A percentile compares a stretch with the other conserved stretches of the same genome.
These are phyloP conservation scores for Scleroderma bovista DNA, from an alignment of 768 basidiomycete genomes.

Conservation along the genomic window DNA sequence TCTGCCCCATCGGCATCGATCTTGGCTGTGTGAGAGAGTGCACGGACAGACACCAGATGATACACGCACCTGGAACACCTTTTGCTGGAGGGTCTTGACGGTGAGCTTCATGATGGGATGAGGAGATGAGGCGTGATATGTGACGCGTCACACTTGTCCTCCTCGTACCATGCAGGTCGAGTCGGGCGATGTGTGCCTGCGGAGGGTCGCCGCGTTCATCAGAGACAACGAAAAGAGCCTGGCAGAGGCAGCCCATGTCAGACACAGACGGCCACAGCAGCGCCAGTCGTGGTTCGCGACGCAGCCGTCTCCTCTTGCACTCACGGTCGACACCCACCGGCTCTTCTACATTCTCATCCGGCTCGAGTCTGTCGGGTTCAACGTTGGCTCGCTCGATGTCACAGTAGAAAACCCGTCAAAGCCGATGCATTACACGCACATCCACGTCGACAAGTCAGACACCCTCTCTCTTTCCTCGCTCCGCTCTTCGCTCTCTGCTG, in stretches of 20 bases:
- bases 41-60: background rate
- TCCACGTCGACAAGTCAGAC: constrained; percentile 60
- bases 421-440: constrained; percentile 69
- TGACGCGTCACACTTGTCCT: constrained; percentile 6
- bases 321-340: constrained; percentile 72
- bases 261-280: constrained; percentile 41
- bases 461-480: constrained; percentile 69
- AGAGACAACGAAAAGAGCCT: constrained; percentile 66
- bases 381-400: constrained; percentile 77
- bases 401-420: constrained; percentile 66
- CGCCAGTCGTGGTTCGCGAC: constrained; percentile 23
- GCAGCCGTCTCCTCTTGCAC: constrained; percentile 47
- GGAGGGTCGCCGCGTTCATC: constrained; percentile 65
- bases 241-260: constrained; percentile 54
- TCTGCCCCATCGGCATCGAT: constrained; percentile 74
- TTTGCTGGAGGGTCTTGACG: constrained; percentile 92
- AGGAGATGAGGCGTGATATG: constrained; percentile 3
- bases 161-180: constrained; percentile 41
- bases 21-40: constrained; percentile 28
- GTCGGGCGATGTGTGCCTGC: constrained; percentile 71
- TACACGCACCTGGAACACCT: constrained; percentile 70
- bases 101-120: constrained; percentile 84
- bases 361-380: constrained; percentile 72
- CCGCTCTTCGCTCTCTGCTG: constrained; percentile 68
- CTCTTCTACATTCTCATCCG: constrained; percentile 87